A percentile compares a stretch with the other conserved stretches of the same genome.
Conservation (phyloP, 2,329 filamentous ascomycete genomes). For the Hypoxylon sp. region DNA sequence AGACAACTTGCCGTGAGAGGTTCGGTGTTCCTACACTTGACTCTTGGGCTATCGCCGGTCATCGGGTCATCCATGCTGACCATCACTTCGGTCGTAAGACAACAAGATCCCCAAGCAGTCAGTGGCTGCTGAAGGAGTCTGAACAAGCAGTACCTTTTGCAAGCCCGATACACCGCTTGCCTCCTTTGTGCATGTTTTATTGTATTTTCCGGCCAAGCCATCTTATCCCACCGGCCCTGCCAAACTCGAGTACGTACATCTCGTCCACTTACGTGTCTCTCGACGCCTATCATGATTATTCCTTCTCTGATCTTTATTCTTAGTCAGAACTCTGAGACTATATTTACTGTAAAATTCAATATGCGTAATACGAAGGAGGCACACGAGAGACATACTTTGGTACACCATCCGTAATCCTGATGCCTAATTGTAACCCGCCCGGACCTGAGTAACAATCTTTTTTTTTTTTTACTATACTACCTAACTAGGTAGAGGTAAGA, state of each 20-base stretch:
- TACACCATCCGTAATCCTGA: neutral
- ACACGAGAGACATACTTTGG: neutral
- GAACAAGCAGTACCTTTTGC: slow-evolving; percentile 14
- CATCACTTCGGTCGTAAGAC: slow-evolving; percentile 15
- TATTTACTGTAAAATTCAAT: neutral
- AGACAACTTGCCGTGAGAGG: neutral
- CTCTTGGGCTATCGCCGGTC: slow-evolving; percentile 22
- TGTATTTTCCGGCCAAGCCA: neutral
- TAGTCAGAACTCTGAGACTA: neutral
- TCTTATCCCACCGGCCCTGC: neutral
- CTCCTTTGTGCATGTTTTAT: neutral
- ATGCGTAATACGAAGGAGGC: neutral
- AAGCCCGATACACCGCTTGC: slow-evolving; percentile 31
- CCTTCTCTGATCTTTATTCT: neutral
- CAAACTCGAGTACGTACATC: neutral
- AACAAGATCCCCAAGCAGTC: neutral
- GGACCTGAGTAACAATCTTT: neutral
- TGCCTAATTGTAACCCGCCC: neutral
- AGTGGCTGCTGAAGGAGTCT: neutral
- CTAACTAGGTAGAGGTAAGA: neutral
- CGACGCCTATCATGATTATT: neutral
- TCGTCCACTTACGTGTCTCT: neutral
- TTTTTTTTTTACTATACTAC: too few relatives aligned
- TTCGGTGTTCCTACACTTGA: slow-evolving; percentile 19
- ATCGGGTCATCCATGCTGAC: slow-evolving; percentile 34